Evolutionary conservation across 2,329 filamentous ascomycete species (phyloP), one percentile per base, ranked within the genome.

Genomic region (Phoma sp.): DNA sequence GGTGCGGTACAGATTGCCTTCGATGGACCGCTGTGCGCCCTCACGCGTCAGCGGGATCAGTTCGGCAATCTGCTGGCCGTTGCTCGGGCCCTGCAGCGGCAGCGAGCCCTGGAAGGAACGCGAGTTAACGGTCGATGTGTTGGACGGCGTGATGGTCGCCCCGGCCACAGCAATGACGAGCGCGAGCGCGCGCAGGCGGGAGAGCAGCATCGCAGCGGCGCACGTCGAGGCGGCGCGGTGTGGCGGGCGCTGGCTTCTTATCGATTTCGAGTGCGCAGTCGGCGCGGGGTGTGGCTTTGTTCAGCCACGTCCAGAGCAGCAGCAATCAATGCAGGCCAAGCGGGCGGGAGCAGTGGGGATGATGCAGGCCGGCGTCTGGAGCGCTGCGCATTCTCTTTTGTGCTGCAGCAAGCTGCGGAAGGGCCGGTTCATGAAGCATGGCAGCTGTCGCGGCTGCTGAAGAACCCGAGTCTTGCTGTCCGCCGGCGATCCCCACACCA

Each of bases 1-100:
- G 14, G 74, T 73, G 53, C 73, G 62, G 55, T 72, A 63, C 37
- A 77, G 62, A 33, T 65, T 66, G 47, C 66, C 69, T 30, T 66
- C 54, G 37, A 70, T 52, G 59, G 68, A 57, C 46, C 43, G 46
- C 17, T 43, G 39, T 15, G 53, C 42, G 7, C 68, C 69, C 18
- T 65, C 49, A 7, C 56, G 42, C 5, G 69, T 68, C 55, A 73
- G 40, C 7, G 71, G 68, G 4, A 71, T 49, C 34, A 74, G 56
- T 5, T 60, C 45, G 12, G 69, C 59, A 29, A 70, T 57, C 47
- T 66, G 65, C 12, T 48, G 38, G 10, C 47, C 47, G 23, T 56
- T 39, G 18, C 46, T 46, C 7, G 65, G 53, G 7, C 48, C 47
- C 32, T 62, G 62, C 47, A 74, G 47, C n/a, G 58, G 51, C 9